A percentile compares a stretch with the other conserved stretches of the same genome.
These are phyloP conservation scores for Sphagnurus paluster DNA, from an alignment of 1,284 basidiomycete genomes.

Conservation along the genomic window DNA sequence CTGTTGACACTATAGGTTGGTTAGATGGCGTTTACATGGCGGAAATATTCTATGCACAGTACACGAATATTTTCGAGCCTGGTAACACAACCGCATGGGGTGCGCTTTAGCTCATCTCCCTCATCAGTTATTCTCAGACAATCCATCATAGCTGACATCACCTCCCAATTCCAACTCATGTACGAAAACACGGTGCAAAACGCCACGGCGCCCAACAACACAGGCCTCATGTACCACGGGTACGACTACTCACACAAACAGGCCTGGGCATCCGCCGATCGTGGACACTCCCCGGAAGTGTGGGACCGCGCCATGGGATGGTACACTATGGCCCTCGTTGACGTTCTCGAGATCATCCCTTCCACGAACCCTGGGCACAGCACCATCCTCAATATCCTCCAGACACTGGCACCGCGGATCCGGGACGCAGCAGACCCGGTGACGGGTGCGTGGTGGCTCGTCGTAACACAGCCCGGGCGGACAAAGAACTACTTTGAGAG, in stretches of 20 bases:
- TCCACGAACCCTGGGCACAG: slow-evolving; percentile 29
- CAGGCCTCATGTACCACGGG: slow-evolving; percentile 48
- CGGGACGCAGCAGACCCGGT: slow-evolving; percentile 38
- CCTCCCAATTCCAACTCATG: slow-evolving; percentile 43
- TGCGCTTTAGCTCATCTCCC: slow-evolving; percentile 19
- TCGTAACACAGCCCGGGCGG: slow-evolving; percentile 47
- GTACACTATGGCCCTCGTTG: slow-evolving; percentile 51
- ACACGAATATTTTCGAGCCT: slow-evolving; percentile 38
- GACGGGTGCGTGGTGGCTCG: slow-evolving; percentile 51
- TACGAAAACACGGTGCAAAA: slow-evolving; percentile 43
- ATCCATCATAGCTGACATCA: slow-evolving; percentile 37
- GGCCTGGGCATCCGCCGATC: slow-evolving; percentile 44
- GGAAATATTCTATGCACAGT: slow-evolving; percentile 45
- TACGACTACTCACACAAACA: slow-evolving; percentile 45
- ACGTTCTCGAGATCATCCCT: slow-evolving; percentile 43
- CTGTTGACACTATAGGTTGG: too few species aligned
- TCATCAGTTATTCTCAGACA: not conserved
- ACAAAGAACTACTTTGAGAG: slow-evolving; percentile 51
- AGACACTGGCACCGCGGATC: slow-evolving; percentile 35
- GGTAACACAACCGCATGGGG: slow-evolving; percentile 43
- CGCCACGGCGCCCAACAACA: slow-evolving; percentile 35
- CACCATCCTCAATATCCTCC: slow-evolving; percentile 33
- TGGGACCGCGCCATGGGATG: slow-evolving; percentile 53
- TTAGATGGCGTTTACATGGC: slow-evolving; percentile 52
- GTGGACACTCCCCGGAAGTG: slow-evolving; percentile 48